Conservation (phyloP, 148 eudicot genomes). For the Gaultheria prostrata region DNA sequence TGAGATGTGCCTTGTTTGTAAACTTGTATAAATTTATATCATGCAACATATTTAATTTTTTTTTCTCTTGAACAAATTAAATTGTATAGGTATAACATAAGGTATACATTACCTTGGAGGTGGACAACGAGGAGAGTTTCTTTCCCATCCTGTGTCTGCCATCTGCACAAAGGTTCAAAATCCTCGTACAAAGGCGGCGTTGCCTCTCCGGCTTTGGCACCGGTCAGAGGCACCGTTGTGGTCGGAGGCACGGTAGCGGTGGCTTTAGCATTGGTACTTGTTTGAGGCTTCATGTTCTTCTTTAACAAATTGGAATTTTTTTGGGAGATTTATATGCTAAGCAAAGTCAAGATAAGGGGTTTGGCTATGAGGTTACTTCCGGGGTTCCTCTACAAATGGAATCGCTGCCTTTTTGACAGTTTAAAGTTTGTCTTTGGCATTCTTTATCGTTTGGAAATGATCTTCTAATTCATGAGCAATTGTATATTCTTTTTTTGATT, state of each 20-base stretch:
- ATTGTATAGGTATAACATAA: not conserved
- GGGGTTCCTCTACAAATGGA: not conserved
- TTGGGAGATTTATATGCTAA: not conserved
- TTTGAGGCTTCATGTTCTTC: not conserved
- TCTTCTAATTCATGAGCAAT: not conserved
- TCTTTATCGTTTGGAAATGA: not conserved
- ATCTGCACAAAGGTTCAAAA: slow-evolving; percentile 42
- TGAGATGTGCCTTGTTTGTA: too few species aligned
- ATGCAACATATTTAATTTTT: too few species aligned
- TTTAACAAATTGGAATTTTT: not conserved
- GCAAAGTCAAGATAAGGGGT: not conserved
- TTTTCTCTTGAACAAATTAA: too few species aligned
- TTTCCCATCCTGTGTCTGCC: slow-evolving; percentile 30
- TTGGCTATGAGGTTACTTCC: not conserved
- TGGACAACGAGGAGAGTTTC: slow-evolving; percentile 38
- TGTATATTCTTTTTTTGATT: not conserved
- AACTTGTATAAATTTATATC: too few species aligned
- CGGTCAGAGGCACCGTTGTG: not conserved
- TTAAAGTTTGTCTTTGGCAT: not conserved
- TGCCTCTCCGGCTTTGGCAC: not conserved
- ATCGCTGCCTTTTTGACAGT: slow-evolving; percentile 3
- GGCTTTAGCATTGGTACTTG: not conserved
- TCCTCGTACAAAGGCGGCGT: slow-evolving; percentile 25
- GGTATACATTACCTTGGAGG: slow-evolving; percentile 29
- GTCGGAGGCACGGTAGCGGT: not conserved